Evolutionary conservation across 2,329 filamentous ascomycete species (phyloP), one percentile per base, ranked within the genome.

Genomic region (Talaromyces sp.): DNA sequence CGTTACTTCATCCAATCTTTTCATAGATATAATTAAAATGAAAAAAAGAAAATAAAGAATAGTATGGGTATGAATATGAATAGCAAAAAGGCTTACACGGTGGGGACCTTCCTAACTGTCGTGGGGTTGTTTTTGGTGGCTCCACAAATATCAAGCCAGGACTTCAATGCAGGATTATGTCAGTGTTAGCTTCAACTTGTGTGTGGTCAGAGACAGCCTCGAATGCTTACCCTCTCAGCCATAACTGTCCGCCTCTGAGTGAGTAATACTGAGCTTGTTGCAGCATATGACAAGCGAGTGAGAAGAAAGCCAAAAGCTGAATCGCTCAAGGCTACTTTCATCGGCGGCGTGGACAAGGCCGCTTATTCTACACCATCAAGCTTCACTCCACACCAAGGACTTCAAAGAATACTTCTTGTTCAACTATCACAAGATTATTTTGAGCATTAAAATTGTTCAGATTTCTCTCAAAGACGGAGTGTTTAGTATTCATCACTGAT

Each of bases 101-200:
- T 52, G 49, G 49, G 47, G 49, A 50, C 47, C 25, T 50, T n/a
- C 47, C 47, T 13, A 31, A 39, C 49, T 33, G 22, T 25, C 60
- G 60, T 62, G 60, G 60, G 60, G 60, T 50, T 31, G 49, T 17
- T 45, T 45, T 56, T 37, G 59, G 33, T 39, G 9, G 45, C 47
- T 62, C 60, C 60, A 62, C 60, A 62, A 61, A 62, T 54, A 54
- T 62, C 60, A 62, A 54, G 17, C 27, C 27, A 50, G 58, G 15
- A 37, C 43, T 37, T 61, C 27, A 31, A 31, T 31, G 27, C 7
- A 3, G 58, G 13, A 22, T 61, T 37, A 61, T 50, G 59, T 61
- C 43, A 61, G 45, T 31, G 27, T 31, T 7, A 39, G 43, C 59
- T 52, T 61, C 59, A 54, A 43, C 22, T 41, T 31, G n/a, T 39